Base-by-base conservation (phyloP, 768 basidiomycete species). In the Boletus vinaceobasis region DNA sequence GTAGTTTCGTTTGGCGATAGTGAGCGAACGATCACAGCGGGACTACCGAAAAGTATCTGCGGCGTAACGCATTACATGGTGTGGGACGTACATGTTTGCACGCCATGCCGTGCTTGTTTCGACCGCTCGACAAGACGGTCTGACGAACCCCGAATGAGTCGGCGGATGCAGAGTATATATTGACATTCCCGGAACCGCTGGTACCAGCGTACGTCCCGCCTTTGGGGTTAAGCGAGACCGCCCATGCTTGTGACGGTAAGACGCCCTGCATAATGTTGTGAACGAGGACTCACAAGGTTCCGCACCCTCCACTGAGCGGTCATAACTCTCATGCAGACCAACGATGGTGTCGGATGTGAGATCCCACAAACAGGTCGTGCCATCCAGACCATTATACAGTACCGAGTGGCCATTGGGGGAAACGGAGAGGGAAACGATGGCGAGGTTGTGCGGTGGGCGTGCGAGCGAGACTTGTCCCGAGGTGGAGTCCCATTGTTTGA, bases 371-470 rank as follows among this genome's bases (percentile, higher is more conserved):
- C 74, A 79, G 0, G 91, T 92, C 29, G 87, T 80, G 2, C 94
- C 94, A 63, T 96, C 93, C 19, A 95, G 75, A 51, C 87, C 87
- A 63, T 93, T 93, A 61, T 85, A 88, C 43, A 97, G 69, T 0
- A 84, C 91, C 31, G 72, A 74, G 44, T 73, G 76, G 8, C 90
- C 94, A 45, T 83, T 77, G 0, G 80, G 77, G 19, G 85, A 80
- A 8, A 83, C 82, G 17, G 90, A 91, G 33, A 96, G 72, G 6
- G 92, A 92, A 17, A 91, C 83, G 59, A 93, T 82, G 3, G 90
- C 93, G 19, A 96, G 84, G 7, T 90, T 85, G 72, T 96, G 90
- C n/a, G 87, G 77, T 36, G 82, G 72, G 17, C 85, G 83, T 33
- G 85, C 74, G 11, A 75, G 75, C 50, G 78, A 77, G 3, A 82